Evolutionary conservation across 495 filamentous ascomycete genomes (phyloP), one percentile per base, ranked within the genome.

Genomic region (Xanthoparmelia taractica): DNA sequence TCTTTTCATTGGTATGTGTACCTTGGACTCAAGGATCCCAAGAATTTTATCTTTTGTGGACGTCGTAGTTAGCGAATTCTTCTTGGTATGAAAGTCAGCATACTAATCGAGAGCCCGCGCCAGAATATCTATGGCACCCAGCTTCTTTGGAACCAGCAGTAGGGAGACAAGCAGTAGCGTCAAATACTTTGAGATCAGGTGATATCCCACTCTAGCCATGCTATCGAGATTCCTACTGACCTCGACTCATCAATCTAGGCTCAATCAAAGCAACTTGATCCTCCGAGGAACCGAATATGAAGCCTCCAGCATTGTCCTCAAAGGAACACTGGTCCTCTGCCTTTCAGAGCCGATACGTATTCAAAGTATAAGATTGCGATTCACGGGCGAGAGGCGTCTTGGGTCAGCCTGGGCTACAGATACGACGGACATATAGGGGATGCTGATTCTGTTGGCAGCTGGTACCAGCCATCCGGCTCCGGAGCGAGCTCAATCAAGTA

Each of bases 241-340:
- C 47, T 12, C 31, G 7, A 17, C 31, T 20, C 27, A 6, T 18
- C 1, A 33, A 18, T n/a, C 4, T 67, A 95, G 91, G 27, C 82
- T 92, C 61, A 88, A 92, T 27, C 84, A 89, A 64, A 86, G 90
- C 64, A 86, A 92, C 47, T 80, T 93, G 60, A 83, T 94, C 17
- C 85, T 96, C 47, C 87, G 89, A 27, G 91, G 91, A 48, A 79
- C 73, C 64, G 84, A 88, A 58, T 78, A 87, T 65, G 91, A 95
- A 70, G 86, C 90, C 38, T 80, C 87, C 40, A 90, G 87, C 61
- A 86, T 89, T 38, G 75, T 87, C 31, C 72, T 95, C 62, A 88
- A 85, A 66, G 91, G 91, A 7, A 85, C 81, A 17, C 75, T 96
- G 18, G 83, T 92, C 18, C 80, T 95, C 31, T 93, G 89, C 70